A percentile compares a stretch with the other conserved stretches of the same genome.
These are phyloP conservation scores for Kodamaea neixiangensis DNA, from an alignment of 805 yeast genomes.

Conservation along the genomic window DNA sequence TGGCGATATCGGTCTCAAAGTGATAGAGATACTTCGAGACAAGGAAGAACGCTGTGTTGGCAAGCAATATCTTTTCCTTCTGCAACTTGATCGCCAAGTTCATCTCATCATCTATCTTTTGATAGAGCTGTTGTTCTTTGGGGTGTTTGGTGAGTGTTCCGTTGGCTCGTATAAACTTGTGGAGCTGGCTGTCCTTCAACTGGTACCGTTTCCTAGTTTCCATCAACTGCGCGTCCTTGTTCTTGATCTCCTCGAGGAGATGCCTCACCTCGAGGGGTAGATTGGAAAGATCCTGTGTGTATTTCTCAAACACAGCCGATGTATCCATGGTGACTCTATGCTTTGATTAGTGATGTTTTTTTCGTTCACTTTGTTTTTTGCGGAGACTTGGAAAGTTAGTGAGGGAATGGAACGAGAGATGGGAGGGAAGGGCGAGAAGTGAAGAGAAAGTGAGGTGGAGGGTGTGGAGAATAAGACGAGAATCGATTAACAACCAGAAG, in stretches of 20 bases:
- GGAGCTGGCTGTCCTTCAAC: constrained; percentile 76
- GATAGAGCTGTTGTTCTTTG: constrained; percentile 67
- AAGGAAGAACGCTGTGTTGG: constrained; percentile 80
- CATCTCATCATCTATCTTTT: constrained; percentile 70
- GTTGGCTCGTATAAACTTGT: constrained; percentile 76
- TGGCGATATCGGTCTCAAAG: constrained; percentile 73
- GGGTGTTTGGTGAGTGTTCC: constrained; percentile 83
- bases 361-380: neutral
- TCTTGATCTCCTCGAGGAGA: constrained; percentile 73
- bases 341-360: neutral
- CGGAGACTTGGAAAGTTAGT: no score
- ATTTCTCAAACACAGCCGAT: constrained; percentile 59
- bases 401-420: no score
- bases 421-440: no score
- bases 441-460: no score
- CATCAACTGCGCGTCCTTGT: constrained; percentile 63
- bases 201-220: constrained; percentile 67
- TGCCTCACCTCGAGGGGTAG: constrained; percentile 86
- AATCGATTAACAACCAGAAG: no score
- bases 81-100: constrained; percentile 62
- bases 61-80: constrained; percentile 72
- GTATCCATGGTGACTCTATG: constrained; percentile 68
- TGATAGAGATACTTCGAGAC: constrained; percentile 72
- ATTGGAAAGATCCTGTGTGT: constrained; percentile 68
- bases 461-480: no score